Evolutionary conservation across 2,329 filamentous ascomycete genomes (phyloP), one percentile per base, ranked within the genome.

Genomic region (Canariomyces notabilis): DNA sequence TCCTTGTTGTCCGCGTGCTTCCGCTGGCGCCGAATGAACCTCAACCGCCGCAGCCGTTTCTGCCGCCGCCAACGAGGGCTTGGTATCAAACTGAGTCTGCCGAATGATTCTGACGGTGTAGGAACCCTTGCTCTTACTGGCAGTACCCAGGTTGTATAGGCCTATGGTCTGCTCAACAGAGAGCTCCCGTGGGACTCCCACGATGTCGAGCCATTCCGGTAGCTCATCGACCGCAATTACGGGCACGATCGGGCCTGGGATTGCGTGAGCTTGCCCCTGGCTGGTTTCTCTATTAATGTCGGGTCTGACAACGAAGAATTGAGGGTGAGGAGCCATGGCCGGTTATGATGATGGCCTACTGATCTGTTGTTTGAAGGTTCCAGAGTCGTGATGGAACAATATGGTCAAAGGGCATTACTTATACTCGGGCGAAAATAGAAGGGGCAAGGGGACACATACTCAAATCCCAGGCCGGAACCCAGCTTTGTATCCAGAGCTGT

Each of bases 181-280:
- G 11, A 76, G 60, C 42, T 65, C 54, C 5, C 72, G 69, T 3
- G 74, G 72, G 3, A 74, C 61, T 19, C 68, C 71, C 26, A 64
- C 47, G 9, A 75, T 57, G 5, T 70, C 61, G 4, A 77, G 51
- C 64, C 71, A 71, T 1, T 62, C 57, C 0, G 75, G 75, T 0
- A 80, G 67, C 49, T 77, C 66, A 56, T 79, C 76, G 11, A 71
- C 59, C 0, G 76, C 67, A n/a, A 80, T 65, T n/a, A 80, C 67
- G 6, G 76, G 77, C 1, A 79, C 74, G 3, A 74, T 65, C 6
- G 61, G 58, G 3, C 64, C 66, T 0, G 61, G 64, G 2, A 39
- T 35, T 7, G 39, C 55, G 12, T 54, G 52, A 6, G 56, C 40
- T 15, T 48, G 42, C 44, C 63, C 59, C 4, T 59, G 56, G 2